phyloP scores from a whole-genome alignment of 2,329 filamentous ascomycete genomes.

The Magnaporthiopsis incrustans region DNA sequence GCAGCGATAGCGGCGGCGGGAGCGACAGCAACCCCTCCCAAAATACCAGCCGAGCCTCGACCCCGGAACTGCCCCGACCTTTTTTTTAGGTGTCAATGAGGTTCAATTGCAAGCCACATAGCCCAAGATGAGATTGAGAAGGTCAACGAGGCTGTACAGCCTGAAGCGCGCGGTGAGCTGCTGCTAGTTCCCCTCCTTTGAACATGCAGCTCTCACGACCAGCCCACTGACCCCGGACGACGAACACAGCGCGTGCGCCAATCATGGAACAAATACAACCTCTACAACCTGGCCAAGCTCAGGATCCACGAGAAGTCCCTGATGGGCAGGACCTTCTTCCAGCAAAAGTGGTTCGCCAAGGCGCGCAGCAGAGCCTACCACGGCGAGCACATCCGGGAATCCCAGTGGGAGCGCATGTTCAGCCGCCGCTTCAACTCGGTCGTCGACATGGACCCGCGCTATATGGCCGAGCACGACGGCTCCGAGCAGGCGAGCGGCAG shows the following conservation, averaged over 20 bases:
- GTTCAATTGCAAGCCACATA: conserved; percentile 4
- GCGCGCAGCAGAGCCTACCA: conserved; percentile 78
- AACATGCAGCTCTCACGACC: background rate
- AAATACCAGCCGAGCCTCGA: background rate
- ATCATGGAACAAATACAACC: conserved; percentile 96
- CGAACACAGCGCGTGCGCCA: conserved; percentile 75
- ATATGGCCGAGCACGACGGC: conserved; percentile 75
- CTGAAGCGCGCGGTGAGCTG: conserved; percentile 55
- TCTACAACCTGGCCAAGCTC: conserved; percentile 70
- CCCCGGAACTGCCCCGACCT: background rate
- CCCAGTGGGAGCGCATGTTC: conserved; percentile 93
- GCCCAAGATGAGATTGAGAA: conserved; percentile 41
- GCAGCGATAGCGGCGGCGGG: background rate
- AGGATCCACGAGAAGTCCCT: conserved; percentile 9
- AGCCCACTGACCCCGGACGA: background rate
- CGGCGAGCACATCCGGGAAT: conserved; percentile 87
- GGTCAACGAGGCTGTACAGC: conserved; percentile 57
- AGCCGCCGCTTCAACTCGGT: conserved; percentile 71
- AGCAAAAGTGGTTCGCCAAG: conserved; percentile 97
- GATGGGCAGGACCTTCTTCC: conserved; percentile 68
- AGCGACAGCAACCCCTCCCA: background rate
- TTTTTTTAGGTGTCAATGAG: background rate
- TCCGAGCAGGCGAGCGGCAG: conserved; percentile 75
- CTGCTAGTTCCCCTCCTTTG: conserved; percentile 8
- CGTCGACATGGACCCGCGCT: conserved; percentile 72